A percentile compares a stretch with the other conserved stretches of the same genome.
Conservation (phyloP, 768 basidiomycete genomes). For the Trametes villosa region DNA sequence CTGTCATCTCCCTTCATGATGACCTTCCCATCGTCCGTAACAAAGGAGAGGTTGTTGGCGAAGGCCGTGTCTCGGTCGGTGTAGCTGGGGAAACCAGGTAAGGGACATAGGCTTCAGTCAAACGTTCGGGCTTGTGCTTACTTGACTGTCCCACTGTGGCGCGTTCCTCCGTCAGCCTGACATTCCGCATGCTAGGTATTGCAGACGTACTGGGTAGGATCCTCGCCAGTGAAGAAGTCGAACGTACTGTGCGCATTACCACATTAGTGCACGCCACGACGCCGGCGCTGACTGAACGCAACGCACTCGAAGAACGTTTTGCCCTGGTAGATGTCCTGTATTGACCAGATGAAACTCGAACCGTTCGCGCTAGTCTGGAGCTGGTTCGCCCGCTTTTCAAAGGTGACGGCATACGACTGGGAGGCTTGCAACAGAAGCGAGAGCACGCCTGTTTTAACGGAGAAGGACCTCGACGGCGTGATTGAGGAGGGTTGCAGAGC, state of each 20-base stretch:
- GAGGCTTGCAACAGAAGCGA: neutral
- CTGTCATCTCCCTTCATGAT: constrained; percentile 81
- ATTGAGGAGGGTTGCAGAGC: neutral
- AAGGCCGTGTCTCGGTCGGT: constrained; percentile 60
- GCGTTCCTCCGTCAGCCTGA: constrained; percentile 20
- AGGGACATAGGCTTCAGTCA: neutral
- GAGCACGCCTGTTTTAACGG: constrained; percentile 1
- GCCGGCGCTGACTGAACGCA: constrained; percentile 32
- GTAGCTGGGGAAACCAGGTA: constrained; percentile 50
- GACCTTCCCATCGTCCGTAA: constrained; percentile 59
- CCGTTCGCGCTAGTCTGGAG: constrained; percentile 50
- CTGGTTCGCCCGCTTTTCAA: constrained; percentile 19
- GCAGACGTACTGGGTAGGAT: constrained; percentile 68
- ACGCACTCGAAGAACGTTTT: constrained; percentile 70
- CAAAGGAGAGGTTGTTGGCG: constrained; percentile 55
- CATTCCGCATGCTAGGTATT: constrained; percentile 13
- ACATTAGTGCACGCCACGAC: neutral
- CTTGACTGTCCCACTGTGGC: constrained; percentile 69
- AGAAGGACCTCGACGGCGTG: neutral
- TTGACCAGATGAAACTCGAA: constrained; percentile 64
- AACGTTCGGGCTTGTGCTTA: constrained; percentile 40
- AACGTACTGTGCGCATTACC: constrained; percentile 49
- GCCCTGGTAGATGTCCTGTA: constrained; percentile 69
- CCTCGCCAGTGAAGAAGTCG: constrained; percentile 58
- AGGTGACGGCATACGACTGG: constrained; percentile 3